Evolutionary conservation across 1,139 yeast genomes (phyloP).

Genomic region (Hyphopichia wangnamkhiaoensis): DNA sequence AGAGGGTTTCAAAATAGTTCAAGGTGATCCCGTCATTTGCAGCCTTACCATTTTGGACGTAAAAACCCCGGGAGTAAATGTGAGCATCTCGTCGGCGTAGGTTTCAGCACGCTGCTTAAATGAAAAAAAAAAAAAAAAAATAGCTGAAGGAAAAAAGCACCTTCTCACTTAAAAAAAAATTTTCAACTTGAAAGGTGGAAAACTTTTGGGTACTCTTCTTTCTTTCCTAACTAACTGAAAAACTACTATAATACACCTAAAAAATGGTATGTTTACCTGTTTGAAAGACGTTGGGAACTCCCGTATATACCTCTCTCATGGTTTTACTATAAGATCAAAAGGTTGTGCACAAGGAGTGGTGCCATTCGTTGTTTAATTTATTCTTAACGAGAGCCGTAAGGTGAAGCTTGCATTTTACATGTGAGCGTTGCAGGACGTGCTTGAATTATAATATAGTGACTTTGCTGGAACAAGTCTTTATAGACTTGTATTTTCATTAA

Average conservation of each 20-base stretch:
- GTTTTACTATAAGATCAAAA: slow-evolving; percentile 10
- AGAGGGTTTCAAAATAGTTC: too few relatives aligned
- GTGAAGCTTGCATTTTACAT: too few relatives aligned
- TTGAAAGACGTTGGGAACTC: slow-evolving; percentile 24
- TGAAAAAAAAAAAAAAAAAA: not conserved
- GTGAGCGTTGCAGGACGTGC: slow-evolving; percentile 6
- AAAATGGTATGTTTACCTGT: slow-evolving; percentile 31
- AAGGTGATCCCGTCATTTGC: too few relatives aligned
- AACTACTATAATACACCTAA: slow-evolving; percentile 8
- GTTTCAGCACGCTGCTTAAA: not conserved
- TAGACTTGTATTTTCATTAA: slow-evolving; percentile 5
- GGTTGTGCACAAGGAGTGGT: slow-evolving; percentile 40
- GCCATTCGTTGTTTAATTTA: slow-evolving; percentile 20
- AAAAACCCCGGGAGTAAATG: too few relatives aligned
- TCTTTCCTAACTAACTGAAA: slow-evolving; percentile 1
- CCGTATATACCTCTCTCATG: slow-evolving; percentile 13
- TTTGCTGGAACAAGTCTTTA: slow-evolving; percentile 7
- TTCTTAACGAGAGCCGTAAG: too few relatives aligned
- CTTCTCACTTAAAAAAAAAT: not conserved
- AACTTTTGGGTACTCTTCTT: not conserved
- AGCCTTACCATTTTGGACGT: not conserved
- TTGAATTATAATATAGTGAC: slow-evolving; percentile 8
- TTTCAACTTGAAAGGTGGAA: not conserved
- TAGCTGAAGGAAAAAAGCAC: not conserved
- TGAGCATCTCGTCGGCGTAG: not conserved